Percentiles rank a stretch among this genome's conserved stretches.
phyloP scores from a whole-genome alignment of 805 yeast genomes.

The Yamadazyma ubonensis region DNA sequence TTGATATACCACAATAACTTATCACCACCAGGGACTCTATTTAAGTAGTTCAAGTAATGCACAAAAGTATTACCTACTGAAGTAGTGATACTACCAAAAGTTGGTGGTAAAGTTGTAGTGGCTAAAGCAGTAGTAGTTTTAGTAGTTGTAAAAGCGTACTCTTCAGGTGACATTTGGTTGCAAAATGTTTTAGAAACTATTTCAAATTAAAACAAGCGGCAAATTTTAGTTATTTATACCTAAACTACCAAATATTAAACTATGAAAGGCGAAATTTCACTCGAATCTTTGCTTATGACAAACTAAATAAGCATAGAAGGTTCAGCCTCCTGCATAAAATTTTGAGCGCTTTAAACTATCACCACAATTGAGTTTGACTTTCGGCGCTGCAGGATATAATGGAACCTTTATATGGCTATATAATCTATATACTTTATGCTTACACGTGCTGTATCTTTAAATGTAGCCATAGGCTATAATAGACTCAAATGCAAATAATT shows the following conservation, averaged over 20 bases:
- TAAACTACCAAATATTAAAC: neutral
- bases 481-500: no score
- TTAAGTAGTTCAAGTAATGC: conserved; percentile 35
- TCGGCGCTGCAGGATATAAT: neutral
- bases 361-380: conserved; percentile 1
- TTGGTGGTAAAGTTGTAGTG: conserved; percentile 34
- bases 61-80: conserved; percentile 35
- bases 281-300: neutral
- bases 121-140: conserved; percentile 23
- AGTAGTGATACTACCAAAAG: conserved; percentile 35
- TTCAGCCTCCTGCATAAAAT: neutral
- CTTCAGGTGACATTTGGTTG: conserved; percentile 8
- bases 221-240: neutral
- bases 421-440: no score
- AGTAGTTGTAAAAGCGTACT: conserved; percentile 20
- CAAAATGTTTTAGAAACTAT: neutral
- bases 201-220: neutral
- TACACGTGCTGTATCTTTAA: no score
- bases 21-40: conserved; percentile 56
- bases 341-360: neutral
- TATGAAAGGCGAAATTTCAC: neutral
- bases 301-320: neutral
- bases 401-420: no score
- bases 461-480: no score
- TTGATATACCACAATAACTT: conserved; percentile 67